Conservation (phyloP, 169 alveolate species). For the Eimeria sp. region DNA sequence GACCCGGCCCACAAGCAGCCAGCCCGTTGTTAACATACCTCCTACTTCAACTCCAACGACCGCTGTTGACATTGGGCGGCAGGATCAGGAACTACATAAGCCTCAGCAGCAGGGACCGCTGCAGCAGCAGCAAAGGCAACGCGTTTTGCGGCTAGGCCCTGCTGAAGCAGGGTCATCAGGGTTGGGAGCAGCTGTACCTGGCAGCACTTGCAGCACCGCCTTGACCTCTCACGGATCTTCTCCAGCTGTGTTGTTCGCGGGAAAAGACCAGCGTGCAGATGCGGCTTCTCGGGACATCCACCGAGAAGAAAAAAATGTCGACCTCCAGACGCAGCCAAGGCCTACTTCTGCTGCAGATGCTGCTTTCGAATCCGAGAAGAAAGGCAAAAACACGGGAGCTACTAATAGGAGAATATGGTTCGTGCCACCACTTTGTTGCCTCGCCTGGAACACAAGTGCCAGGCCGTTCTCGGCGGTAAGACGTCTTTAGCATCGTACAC, state of each 20-base stretch:
- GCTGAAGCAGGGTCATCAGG: not conserved
- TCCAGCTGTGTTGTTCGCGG: not conserved
- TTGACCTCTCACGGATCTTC: slow-evolving; percentile 17
- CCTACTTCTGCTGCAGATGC: not conserved
- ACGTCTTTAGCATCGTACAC: not conserved
- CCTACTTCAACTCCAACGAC: not conserved
- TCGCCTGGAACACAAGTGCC: slow-evolving; percentile 46
- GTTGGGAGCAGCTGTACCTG: slow-evolving; percentile 11
- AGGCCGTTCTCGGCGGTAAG: slow-evolving; percentile 47
- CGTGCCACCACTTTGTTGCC: slow-evolving; percentile 60
- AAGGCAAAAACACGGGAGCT: not conserved
- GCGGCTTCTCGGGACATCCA: not conserved
- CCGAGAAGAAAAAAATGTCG: not conserved
- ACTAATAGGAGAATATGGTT: slow-evolving; percentile 29
- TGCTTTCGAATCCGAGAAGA: not conserved
- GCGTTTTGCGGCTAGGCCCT: not conserved
- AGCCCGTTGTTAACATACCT: not conserved
- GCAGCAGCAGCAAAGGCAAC: slow-evolving; percentile 38
- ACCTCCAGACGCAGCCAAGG: not conserved
- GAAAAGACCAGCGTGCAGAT: not conserved
- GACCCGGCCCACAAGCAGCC: not conserved
- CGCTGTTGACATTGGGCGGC: not conserved
- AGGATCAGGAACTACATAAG: not conserved
- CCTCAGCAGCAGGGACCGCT: not conserved
- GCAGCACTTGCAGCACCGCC: slow-evolving; percentile 63